These are phyloP conservation scores for Hypoxylon sp. DNA, from an alignment of 2,329 filamentous ascomycete genomes.

Conservation along the genomic window DNA sequence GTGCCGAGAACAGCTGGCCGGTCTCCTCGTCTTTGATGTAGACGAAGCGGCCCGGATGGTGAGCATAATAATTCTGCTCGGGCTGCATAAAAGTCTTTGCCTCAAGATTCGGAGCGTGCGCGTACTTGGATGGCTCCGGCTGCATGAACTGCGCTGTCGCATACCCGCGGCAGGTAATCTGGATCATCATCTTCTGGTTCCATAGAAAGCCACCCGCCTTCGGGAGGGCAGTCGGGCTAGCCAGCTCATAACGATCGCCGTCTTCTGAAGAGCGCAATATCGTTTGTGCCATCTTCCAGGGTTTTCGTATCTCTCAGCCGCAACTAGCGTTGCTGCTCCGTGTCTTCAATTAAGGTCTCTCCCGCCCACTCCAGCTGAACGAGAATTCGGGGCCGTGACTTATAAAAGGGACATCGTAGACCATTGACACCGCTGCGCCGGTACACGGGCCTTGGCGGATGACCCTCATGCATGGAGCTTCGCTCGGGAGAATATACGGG, in stretches of 20 bases:
- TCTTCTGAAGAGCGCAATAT: slow-evolving; percentile 57
- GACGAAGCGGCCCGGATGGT: slow-evolving; percentile 72
- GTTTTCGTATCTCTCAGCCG: slow-evolving; percentile 30
- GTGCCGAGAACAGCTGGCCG: slow-evolving; percentile 66
- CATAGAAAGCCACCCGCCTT: slow-evolving; percentile 70
- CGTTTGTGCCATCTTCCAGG: slow-evolving; percentile 24
- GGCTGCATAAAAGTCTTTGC: slow-evolving; percentile 73
- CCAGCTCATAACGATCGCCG: slow-evolving; percentile 69
- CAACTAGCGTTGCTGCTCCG: slow-evolving; percentile 17
- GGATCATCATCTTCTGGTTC: slow-evolving; percentile 74
- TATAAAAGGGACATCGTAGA: slow-evolving; percentile 36
- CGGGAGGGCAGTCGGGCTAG: slow-evolving; percentile 68
- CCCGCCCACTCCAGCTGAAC: slow-evolving; percentile 17
- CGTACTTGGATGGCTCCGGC: slow-evolving; percentile 72
- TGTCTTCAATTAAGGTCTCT: slow-evolving; percentile 27
- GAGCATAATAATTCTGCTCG: slow-evolving; percentile 71
- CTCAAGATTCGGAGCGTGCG: slow-evolving; percentile 71
- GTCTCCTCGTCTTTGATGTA: slow-evolving; percentile 71
- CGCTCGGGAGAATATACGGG: slow-evolving; percentile 45
- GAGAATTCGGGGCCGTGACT: slow-evolving; percentile 24
- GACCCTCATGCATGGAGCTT: slow-evolving; percentile 37
- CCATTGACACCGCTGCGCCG: slow-evolving; percentile 38
- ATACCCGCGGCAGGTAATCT: slow-evolving; percentile 71
- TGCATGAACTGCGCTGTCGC: slow-evolving; percentile 73
- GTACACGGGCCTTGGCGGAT: slow-evolving; percentile 41